Base-by-base conservation (phyloP, 495 filamentous ascomycete species). In the Xylaria telfairii region DNA sequence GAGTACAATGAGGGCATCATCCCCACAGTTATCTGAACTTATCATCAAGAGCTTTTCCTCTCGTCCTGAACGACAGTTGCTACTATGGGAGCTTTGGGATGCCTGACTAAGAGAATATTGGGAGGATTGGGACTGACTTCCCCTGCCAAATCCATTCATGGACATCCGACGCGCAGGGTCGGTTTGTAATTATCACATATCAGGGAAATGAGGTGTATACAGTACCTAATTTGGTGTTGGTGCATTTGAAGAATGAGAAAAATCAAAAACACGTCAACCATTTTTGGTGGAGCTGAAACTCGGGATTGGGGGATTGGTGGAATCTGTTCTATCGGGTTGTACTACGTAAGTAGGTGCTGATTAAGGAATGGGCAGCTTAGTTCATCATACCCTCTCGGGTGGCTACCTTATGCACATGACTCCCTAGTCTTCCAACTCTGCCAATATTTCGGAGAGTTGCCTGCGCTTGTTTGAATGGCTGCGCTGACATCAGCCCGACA, bases 251-350 rank as follows among this genome's bases (percentile, higher is more conserved):
- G 41, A 65, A 24, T 32, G 28, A 59, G n/a, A 8, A 3, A 30
- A 2, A 49, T 34, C 13, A 19, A 47, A 24, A 54, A 68, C 19
- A 68, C 37, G 24, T 34, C 34, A 37, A 59, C 17, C 10, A 59
- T 60, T 44, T 19, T 59, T 47, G 53, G 24, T 10, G 24, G 15
- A 24, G 28, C 17, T 54, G 26, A 37, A 30, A 59, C 17, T 47
- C 39, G 54, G 54, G 37, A 30, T 56, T 68, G 65, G 21, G 54
- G 54, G 37, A 30, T 56, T 68, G 65, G 21, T 46, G 65, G 53
- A 19, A 54, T 41, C 64, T 53, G n/a, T 54, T 68, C 41, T 68
- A 34, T 54, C 64, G 28, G 28, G 26, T 57, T 32, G 53, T 34
- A 26, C 53, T 68, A 47, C 26, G 17, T 59, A 59, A 32, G 56